phyloP scores from a whole-genome alignment of 768 basidiomycete genomes.

The Jaapia argillacea region DNA sequence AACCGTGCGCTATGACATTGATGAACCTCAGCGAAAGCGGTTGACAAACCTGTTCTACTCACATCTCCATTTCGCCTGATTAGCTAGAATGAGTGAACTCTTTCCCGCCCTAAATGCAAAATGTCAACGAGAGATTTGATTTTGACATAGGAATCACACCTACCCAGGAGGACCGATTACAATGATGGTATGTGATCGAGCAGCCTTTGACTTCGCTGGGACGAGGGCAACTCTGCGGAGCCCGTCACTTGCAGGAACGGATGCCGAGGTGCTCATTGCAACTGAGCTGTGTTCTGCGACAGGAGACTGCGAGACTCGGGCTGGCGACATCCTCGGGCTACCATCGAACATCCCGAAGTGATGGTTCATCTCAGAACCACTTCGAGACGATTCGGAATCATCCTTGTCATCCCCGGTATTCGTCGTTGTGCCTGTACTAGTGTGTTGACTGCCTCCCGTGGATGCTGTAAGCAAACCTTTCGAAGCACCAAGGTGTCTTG shows the following conservation, averaged over 20 bases:
- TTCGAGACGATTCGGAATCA: slow-evolving; percentile 27
- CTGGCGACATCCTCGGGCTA: neutral
- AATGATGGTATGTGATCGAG: slow-evolving; percentile 50
- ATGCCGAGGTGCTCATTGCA: slow-evolving; percentile 22
- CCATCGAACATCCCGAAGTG: no score
- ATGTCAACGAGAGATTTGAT: slow-evolving; percentile 1
- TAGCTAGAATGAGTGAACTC: slow-evolving; percentile 57
- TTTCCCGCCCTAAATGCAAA: slow-evolving; percentile 49
- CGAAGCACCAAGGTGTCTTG: slow-evolving; percentile 36
- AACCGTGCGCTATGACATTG: slow-evolving; percentile 36
- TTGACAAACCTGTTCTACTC: slow-evolving; percentile 8
- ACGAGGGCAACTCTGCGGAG: slow-evolving; percentile 35
- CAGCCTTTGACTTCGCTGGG: slow-evolving; percentile 25
- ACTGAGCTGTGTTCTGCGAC: neutral
- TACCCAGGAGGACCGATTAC: slow-evolving; percentile 59
- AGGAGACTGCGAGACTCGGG: neutral
- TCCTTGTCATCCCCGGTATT: slow-evolving; percentile 23
- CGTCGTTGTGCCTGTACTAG: slow-evolving; percentile 13
- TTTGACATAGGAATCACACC: slow-evolving; percentile 7
- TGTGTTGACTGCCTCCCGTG: slow-evolving; percentile 23
- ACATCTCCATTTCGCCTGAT: slow-evolving; percentile 69
- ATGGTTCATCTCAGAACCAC: neutral
- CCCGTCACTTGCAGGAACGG: slow-evolving; percentile 28
- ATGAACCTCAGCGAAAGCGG: neutral
- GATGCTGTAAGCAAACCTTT: slow-evolving; percentile 30